phyloP scores from a whole-genome alignment of 768 basidiomycete species.

The Collybiopsis luxurians region DNA sequence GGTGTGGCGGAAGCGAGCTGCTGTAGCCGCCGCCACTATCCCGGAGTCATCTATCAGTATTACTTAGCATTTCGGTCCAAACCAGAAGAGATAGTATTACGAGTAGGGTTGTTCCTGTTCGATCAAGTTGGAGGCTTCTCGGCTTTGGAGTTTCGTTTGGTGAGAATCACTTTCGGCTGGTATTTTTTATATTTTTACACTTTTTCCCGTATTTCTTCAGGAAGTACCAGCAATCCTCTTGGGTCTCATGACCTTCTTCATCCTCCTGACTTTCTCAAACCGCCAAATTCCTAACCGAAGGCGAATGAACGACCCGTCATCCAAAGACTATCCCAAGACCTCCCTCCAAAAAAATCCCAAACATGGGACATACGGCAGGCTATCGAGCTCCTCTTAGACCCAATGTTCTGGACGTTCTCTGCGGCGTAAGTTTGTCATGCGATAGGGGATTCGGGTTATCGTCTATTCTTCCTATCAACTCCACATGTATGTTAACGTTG shows the following conservation, averaged over 20 bases:
- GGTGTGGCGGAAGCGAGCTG: constrained; percentile 17
- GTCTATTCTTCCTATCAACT: constrained; percentile 18
- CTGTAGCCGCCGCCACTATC: too few species aligned
- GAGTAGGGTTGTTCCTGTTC: constrained; percentile 17
- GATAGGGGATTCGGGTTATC: constrained; percentile 19
- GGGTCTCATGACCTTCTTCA: constrained; percentile 18
- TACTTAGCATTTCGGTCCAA: constrained; percentile 20
- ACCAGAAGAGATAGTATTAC: constrained; percentile 18
- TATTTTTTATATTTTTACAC: constrained; percentile 7
- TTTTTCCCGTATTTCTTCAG: constrained; percentile 6
- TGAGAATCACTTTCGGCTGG: constrained; percentile 12
- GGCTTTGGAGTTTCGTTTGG: constrained; percentile 19
- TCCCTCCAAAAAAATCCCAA: constrained; percentile 13
- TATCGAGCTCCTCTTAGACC: constrained; percentile 12
- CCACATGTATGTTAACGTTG: too few species aligned
- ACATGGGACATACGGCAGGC: constrained; percentile 12
- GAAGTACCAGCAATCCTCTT: constrained; percentile 18
- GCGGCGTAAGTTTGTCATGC: constrained; percentile 17
- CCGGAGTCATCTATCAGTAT: constrained; percentile 19
- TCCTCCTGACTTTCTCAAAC: constrained; percentile 44
- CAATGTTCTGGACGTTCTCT: constrained; percentile 18
- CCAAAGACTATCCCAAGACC: constrained; percentile 20
- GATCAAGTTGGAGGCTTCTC: constrained; percentile 19
- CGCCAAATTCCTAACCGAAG: constrained; percentile 31
- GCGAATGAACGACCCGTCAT: constrained; percentile 32